Percentiles rank a stretch among this genome's conserved stretches.
Conservation (phyloP, 257 asterid genomes). For the Lycium ferocissimum region DNA sequence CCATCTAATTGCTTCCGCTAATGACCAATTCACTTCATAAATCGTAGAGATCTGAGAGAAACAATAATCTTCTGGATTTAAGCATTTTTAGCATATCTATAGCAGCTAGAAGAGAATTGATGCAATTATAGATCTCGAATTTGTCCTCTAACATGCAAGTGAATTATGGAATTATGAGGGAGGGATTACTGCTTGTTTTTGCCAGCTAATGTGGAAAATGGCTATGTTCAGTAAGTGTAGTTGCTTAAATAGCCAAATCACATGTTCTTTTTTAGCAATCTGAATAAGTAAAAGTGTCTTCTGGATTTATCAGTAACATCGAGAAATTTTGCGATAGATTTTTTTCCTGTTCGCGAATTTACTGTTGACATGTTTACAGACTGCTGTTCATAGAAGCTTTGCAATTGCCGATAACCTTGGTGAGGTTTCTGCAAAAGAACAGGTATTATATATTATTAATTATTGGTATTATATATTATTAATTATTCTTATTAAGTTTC, state of each 20-base stretch:
- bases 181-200: background rate
- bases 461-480: slow-evolving; percentile 45
- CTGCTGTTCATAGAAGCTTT: slow-evolving; percentile 96
- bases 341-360: slow-evolving; percentile 32
- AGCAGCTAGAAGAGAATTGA: slow-evolving; percentile 16
- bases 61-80: background rate
- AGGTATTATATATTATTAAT: slow-evolving; percentile 47
- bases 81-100: background rate
- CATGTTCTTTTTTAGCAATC: background rate
- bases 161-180: background rate
- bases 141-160: slow-evolving; percentile 3
- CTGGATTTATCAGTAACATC: background rate
- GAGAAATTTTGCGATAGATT: background rate
- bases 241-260: background rate
- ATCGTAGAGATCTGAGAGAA: slow-evolving; percentile 10
- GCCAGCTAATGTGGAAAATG: background rate
- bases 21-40: background rate
- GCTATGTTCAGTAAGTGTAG: background rate
- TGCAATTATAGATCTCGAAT: background rate
- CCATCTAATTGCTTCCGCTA: background rate
- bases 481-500: background rate
- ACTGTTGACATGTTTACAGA: slow-evolving; percentile 50
- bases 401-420: slow-evolving; percentile 90
- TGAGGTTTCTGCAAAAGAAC: slow-evolving; percentile 93
- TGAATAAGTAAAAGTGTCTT: background rate